These are phyloP conservation scores for Polygonum aviculare DNA, from an alignment of 148 eudicot species.

Conservation along the genomic window DNA sequence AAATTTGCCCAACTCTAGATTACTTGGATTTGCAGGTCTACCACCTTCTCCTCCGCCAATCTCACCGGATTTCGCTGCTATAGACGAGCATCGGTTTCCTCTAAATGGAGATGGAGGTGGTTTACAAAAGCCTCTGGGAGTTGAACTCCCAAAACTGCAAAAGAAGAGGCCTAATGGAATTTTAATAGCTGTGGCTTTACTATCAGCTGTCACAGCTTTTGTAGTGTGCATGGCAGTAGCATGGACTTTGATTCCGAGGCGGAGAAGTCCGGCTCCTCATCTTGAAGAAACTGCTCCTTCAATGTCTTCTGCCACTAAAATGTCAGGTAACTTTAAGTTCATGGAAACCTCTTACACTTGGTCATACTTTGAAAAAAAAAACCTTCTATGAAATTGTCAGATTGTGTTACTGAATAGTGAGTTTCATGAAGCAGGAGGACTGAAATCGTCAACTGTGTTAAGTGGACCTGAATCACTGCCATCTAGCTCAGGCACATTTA, in stretches of 20 bases:
- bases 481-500: constrained; percentile 46
- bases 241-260: constrained; percentile 48
- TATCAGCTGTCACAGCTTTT: constrained; percentile 65
- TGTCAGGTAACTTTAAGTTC: constrained; percentile 37
- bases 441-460: constrained; percentile 33
- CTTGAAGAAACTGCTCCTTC: constrained; percentile 23
- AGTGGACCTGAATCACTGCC: constrained; percentile 29
- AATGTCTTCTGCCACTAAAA: constrained; percentile 35
- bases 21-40: constrained; percentile 43
- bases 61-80: constrained; percentile 24
- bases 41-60: constrained; percentile 66
- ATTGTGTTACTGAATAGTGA: background rate
- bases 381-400: background rate
- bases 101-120: constrained; percentile 31
- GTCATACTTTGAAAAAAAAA: too few relatives aligned
- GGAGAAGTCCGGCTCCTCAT: constrained; percentile 22
- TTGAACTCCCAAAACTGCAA: constrained; percentile 43
- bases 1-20: background rate
- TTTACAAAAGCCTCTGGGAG: constrained; percentile 63
- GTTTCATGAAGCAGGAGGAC: constrained; percentile 36
- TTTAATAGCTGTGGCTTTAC: constrained; percentile 33
- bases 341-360: too few relatives aligned
- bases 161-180: constrained; percentile 30
- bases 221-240: constrained; percentile 36
- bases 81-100: constrained; percentile 39